Conservation (phyloP, 2,329 filamentous ascomycete species). For the Fusarium verticillioides region DNA sequence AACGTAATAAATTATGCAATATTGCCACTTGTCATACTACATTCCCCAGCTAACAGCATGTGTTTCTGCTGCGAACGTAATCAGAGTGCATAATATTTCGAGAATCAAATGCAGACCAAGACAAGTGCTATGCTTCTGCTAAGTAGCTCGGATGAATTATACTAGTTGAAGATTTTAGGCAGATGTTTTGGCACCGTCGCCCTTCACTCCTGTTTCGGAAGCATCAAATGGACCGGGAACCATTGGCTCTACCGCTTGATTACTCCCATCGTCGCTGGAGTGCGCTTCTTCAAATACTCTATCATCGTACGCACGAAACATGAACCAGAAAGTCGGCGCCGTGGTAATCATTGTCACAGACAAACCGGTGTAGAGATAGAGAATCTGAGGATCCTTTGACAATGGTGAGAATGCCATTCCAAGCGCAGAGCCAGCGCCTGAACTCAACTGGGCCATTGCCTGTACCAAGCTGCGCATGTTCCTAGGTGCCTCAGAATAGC, state of each 20-base stretch:
- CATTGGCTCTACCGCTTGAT: background rate
- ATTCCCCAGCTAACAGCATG: no score
- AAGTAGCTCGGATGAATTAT: no score
- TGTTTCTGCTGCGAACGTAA: background rate
- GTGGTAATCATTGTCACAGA: background rate
- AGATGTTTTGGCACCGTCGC: background rate
- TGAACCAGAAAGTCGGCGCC: background rate
- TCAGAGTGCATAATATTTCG: fast-evolving
- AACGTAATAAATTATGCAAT: background rate
- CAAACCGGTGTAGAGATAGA: background rate
- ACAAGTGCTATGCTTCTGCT: background rate
- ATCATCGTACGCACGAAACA: background rate
- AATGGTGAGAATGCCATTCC: background rate
- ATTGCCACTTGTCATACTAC: background rate
- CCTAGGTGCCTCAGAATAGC: background rate
- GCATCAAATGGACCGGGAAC: background rate
- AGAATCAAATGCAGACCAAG: fast-evolving
- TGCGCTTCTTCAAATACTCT: background rate
- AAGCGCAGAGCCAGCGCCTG: background rate
- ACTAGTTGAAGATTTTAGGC: fast-evolving
- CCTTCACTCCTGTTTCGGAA: background rate
- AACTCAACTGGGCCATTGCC: background rate
- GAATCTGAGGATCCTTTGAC: background rate
- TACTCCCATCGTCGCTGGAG: background rate
- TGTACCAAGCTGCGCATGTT: constrained; percentile 1